Evolutionary conservation across 768 basidiomycete genomes (phyloP).

Genomic region (Amanita pallidorosea): DNA sequence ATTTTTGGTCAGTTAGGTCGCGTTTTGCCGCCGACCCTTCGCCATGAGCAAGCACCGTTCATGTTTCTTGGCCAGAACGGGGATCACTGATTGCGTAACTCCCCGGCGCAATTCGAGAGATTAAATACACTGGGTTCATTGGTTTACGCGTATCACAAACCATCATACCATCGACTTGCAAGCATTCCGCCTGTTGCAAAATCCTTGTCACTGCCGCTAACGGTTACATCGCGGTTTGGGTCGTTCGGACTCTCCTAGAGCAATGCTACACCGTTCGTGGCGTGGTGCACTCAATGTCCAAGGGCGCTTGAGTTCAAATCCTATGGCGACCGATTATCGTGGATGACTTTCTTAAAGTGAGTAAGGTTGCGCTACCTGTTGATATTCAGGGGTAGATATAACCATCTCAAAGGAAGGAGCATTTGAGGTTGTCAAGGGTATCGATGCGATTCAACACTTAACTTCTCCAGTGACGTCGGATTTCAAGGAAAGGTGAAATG

Average conservation of each 20-base stretch:
- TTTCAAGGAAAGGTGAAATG: constrained; percentile 21
- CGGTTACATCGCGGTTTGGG: constrained; percentile 50
- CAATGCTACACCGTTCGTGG: constrained; percentile 55
- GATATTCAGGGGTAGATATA: neutral
- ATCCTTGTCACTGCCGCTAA: constrained; percentile 19
- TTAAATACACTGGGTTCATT: too few relatives aligned
- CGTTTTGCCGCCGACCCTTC: too few relatives aligned
- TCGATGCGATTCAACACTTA: constrained; percentile 61
- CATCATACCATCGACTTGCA: too few relatives aligned
- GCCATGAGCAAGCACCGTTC: too few relatives aligned
- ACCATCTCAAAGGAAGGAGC: constrained; percentile 37
- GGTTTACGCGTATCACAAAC: too few relatives aligned
- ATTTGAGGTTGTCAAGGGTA: constrained; percentile 68
- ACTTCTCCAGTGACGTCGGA: constrained; percentile 50
- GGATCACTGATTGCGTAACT: too few relatives aligned
- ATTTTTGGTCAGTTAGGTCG: too few relatives aligned
- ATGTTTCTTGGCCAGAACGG: too few relatives aligned
- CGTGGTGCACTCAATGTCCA: constrained; percentile 50
- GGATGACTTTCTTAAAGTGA: constrained; percentile 44
- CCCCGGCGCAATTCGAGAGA: too few relatives aligned
- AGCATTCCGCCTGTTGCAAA: constrained; percentile 20
- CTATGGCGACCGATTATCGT: constrained; percentile 50
- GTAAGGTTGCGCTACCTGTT: neutral
- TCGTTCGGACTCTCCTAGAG: constrained; percentile 44
- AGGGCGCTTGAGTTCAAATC: constrained; percentile 44